Percentiles rank a stretch among this genome's conserved stretches.
Evolutionary conservation across 176 grass and related monocot genomes (phyloP).

Genomic region (Olyra latifolia): DNA sequence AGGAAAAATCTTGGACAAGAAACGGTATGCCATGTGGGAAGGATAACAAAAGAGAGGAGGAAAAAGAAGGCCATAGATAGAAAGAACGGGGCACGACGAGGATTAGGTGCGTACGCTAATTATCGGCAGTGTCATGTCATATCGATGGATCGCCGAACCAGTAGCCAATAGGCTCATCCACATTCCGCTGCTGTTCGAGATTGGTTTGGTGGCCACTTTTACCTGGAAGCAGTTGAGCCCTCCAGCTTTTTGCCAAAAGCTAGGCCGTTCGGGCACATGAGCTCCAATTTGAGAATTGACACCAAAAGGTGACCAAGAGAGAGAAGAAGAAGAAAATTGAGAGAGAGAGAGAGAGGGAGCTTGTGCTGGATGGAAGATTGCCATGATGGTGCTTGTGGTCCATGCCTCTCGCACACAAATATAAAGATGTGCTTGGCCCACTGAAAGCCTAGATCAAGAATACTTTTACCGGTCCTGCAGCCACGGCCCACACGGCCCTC

Average conservation of each 20-base stretch:
- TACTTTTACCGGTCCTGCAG: constrained; percentile 14
- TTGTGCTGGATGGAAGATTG: constrained; percentile 36
- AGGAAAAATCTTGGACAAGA: background rate
- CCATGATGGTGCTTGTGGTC: constrained; percentile 55
- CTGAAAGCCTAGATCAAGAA: constrained; percentile 31
- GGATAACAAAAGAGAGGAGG: too few relatives aligned
- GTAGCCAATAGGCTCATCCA: constrained; percentile 5
- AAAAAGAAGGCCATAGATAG: background rate
- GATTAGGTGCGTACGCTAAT: constrained; percentile 14
- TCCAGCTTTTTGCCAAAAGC: constrained; percentile 60
- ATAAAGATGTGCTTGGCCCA: constrained; percentile 34
- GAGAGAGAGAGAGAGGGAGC: background rate
- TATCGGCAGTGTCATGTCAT: constrained; percentile 36
- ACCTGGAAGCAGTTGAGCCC: constrained; percentile 54
- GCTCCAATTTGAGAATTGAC: constrained; percentile 54
- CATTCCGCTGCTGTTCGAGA: background rate
- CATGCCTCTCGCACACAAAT: constrained; percentile 16
- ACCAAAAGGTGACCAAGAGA: constrained; percentile 30
- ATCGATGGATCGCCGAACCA: background rate
- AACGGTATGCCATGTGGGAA: background rate
- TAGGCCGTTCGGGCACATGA: constrained; percentile 55
- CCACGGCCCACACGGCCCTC: background rate
- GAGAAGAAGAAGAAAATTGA: background rate
- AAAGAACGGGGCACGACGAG: background rate
- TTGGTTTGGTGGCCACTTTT: constrained; percentile 46